Evolutionary conservation across 345 rosid species (phyloP).

Genomic region (Microthlaspi erraticum): DNA sequence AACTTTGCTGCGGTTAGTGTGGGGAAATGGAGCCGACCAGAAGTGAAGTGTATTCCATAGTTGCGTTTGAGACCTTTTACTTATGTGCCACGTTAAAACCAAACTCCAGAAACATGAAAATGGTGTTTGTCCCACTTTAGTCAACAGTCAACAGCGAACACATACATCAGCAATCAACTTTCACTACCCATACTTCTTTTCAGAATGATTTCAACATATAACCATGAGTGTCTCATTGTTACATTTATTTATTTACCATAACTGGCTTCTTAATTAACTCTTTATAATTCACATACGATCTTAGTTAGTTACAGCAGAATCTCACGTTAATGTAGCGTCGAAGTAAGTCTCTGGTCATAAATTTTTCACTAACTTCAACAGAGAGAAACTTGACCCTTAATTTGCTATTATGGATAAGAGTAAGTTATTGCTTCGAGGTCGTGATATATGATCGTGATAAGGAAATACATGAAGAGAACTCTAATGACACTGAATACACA

Average conservation of each 20-base stretch:
- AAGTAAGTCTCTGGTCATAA: neutral
- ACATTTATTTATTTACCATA: neutral
- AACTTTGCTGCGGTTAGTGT: neutral
- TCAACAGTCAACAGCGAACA: constrained; percentile 36
- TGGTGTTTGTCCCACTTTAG: constrained; percentile 40
- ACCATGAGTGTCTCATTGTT: neutral
- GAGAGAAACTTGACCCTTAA: neutral
- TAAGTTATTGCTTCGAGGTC: no score
- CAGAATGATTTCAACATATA: neutral
- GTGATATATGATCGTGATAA: no score
- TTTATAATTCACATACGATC: no score
- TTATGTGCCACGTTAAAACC: constrained; percentile 18
- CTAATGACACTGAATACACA: no score
- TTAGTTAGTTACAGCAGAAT: neutral
- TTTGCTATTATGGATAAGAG: no score
- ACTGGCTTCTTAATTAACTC: neutral
- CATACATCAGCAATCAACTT: constrained; percentile 24
- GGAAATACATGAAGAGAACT: no score
- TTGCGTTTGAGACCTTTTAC: constrained; percentile 23
- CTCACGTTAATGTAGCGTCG: neutral
- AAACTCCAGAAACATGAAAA: constrained; percentile 25
- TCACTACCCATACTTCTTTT: constrained; percentile 18
- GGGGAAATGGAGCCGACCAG: constrained; percentile 5
- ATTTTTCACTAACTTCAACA: neutral
- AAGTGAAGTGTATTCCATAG: neutral